Base-by-base conservation (phyloP, 169 alveolate species). In the Babesia sp. region DNA sequence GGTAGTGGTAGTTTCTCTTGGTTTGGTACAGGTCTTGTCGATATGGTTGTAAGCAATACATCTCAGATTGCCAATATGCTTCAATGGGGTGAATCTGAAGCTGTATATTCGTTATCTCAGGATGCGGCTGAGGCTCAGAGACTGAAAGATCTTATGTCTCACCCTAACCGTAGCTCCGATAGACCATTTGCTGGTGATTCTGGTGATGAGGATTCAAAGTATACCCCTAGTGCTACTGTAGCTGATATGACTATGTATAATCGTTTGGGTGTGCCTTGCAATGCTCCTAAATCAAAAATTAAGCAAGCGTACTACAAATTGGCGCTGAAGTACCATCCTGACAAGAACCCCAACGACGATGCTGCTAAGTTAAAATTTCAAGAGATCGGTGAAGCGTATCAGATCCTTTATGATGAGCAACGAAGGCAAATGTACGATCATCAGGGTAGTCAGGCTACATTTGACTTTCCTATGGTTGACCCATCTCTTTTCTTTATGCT, bases 301-400 rank as follows among this genome's bases (percentile, higher is more conserved):
- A 94, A 95, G 68, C 70, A 84, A n/a, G 93, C 95, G 42, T 96
- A 93, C 77, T 94, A 94, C 72, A 94, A 93, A 74, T 72, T 96
- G 45, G 98, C 99, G 4, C 87, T 94, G 54, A 83, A 91, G 68
- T 93, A 90, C 59, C 99, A 96, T 67, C 99, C 99, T 29, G 99
- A 96, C 83, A 93, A 93, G 68, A 94, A 93, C 75, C 69, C 93
- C 0, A 69, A 72, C 71, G 84, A 83, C 46, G 90, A 80, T 0
- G 86, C 57, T 22, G 91, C 91, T 2, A 88, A 88, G 64, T 22
- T 46, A 20, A 83, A 75, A 54, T 88, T 88, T 45, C 93, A 88
- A 56, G 88, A 88, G 45, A 63, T 71, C 16, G 83, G 90, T 16
- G 91, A 88, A 83, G 93, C 93, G 18, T 88, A 88, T 36, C 90